phyloP scores from a whole-genome alignment of 208 protist genomes.

The Leishmania turanica region DNA sequence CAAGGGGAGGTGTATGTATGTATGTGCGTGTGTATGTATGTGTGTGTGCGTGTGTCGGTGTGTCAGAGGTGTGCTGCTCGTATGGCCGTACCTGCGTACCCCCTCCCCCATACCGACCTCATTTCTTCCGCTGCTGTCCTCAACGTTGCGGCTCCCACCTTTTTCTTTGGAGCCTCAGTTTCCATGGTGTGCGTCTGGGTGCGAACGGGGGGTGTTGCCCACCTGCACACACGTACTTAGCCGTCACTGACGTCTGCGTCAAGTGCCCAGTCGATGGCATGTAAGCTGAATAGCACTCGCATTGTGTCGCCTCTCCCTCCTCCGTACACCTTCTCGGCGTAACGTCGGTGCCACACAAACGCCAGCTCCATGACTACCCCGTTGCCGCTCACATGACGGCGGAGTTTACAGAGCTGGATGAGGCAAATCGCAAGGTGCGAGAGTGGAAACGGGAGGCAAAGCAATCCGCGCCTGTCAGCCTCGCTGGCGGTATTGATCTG shows the following conservation, averaged over 20 bases:
- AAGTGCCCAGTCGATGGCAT: neutral
- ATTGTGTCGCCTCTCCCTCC: neutral
- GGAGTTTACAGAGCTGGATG: conserved; percentile 23
- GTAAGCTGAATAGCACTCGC: neutral
- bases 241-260: neutral
- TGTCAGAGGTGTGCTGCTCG: neutral
- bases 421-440: conserved; percentile 41
- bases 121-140: neutral
- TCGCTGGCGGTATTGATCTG: conserved; percentile 39
- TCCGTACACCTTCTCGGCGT: neutral
- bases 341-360: neutral
- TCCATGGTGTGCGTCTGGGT: neutral
- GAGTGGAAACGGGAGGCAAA: conserved; percentile 47
- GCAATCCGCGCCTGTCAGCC: conserved; percentile 24
- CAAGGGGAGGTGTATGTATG: neutral
- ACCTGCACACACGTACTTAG: neutral
- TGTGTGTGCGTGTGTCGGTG: neutral
- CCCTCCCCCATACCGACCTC: neutral
- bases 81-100: neutral
- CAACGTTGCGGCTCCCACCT: too few relatives aligned
- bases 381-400: neutral
- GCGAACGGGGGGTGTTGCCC: neutral
- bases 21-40: too few relatives aligned
- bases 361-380: too few relatives aligned
- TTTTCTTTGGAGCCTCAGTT: neutral